Conservation (phyloP, 225 moss, liverwort and hornwort genomes). For the Lunularia cruciata region DNA sequence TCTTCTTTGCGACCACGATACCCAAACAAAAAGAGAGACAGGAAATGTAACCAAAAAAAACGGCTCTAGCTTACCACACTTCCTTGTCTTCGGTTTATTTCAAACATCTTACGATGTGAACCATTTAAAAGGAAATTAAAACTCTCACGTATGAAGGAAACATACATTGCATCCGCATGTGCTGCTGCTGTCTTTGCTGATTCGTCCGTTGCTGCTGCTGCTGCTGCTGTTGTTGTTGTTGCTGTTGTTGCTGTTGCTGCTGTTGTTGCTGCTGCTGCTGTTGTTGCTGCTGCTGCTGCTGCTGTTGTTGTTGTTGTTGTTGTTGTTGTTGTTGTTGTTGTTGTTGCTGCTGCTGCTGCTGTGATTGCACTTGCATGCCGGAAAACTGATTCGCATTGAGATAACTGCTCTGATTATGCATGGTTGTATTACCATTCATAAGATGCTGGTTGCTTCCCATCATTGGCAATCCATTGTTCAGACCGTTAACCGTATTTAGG, state of each 20-base stretch:
- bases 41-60: no score
- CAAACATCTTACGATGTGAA: no score
- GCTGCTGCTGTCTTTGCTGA: slow-evolving; percentile 60
- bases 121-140: no score
- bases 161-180: slow-evolving; percentile 72
- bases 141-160: no score
- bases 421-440: slow-evolving; percentile 61
- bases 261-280: no score
- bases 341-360: slow-evolving; percentile 46
- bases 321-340: slow-evolving; percentile 53
- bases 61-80: no score
- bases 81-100: no score
- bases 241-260: no score
- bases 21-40: no score
- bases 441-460: slow-evolving; percentile 72
- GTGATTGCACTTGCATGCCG: slow-evolving; percentile 66
- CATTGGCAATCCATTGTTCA: slow-evolving; percentile 73
- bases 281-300: slow-evolving; percentile 48
- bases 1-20: no score
- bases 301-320: slow-evolving; percentile 31
- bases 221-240: slow-evolving; percentile 57
- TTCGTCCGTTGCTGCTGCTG: slow-evolving; percentile 45
- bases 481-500: slow-evolving; percentile 55
- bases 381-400: slow-evolving; percentile 69
- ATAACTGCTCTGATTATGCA: slow-evolving; percentile 58